These are phyloP conservation scores for Kalanchoe fedtschenkoi DNA, from an alignment of 164 flowering plant genomes.

Conservation along the genomic window DNA sequence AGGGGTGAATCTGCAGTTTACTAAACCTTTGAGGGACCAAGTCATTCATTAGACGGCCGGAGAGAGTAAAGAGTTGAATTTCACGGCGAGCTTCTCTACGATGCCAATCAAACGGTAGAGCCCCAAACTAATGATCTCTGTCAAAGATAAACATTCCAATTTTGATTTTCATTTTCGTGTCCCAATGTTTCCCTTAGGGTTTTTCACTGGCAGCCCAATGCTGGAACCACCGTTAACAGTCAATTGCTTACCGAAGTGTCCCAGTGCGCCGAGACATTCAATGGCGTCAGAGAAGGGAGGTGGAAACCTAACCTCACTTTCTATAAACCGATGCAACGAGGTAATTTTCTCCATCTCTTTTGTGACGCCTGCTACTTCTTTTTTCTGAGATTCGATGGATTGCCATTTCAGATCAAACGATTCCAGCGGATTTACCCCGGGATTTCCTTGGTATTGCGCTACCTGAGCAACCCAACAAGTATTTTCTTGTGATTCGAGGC, in stretches of 20 bases:
- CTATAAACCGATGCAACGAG: conserved; percentile 56
- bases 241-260: conserved; percentile 68
- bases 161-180: neutral
- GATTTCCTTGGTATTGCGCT: conserved; percentile 67
- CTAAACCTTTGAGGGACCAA: no score
- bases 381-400: neutral
- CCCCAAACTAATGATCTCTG: neutral
- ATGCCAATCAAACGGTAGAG: conserved; percentile 3
- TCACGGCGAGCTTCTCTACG: no score
- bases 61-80: no score
- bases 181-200: conserved; percentile 42
- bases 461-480: conserved; percentile 70
- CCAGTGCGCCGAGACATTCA: conserved; percentile 74
- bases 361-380: neutral
- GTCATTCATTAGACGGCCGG: no score
- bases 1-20: no score
- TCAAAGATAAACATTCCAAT: neutral
- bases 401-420: conserved; percentile 27
- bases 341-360: conserved; percentile 10
- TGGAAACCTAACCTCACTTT: conserved; percentile 71
- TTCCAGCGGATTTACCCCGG: conserved; percentile 34
- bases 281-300: conserved; percentile 69
- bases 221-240: conserved; percentile 62
- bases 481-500: conserved; percentile 49
- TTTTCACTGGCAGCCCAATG: conserved; percentile 83